Evolutionary conservation across 768 basidiomycete species (phyloP).

Genomic region (Mrakia blollopis): DNA sequence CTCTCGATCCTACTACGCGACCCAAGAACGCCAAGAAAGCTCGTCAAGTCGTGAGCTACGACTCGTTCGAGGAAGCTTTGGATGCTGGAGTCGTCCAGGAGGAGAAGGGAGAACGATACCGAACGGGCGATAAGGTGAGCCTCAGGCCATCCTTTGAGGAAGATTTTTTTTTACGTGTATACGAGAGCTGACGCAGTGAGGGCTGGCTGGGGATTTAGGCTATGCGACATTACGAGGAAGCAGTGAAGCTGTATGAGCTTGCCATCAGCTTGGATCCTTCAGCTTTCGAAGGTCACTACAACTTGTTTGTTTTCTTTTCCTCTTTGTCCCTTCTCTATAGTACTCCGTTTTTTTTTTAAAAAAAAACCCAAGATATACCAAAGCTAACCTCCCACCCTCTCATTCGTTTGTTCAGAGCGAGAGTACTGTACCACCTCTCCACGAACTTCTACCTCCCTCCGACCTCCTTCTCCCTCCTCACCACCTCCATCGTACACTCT

Average conservation of each 20-base stretch:
- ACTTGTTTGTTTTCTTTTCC: conserved; percentile 38
- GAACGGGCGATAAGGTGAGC: conserved; percentile 42
- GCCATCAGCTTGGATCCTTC: conserved; percentile 36
- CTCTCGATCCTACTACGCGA: conserved; percentile 7
- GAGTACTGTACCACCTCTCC: conserved; percentile 40
- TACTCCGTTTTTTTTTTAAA: not conserved
- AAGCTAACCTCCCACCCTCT: not conserved
- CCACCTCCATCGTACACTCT: conserved; percentile 38
- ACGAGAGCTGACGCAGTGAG: not conserved
- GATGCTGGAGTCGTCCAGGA: conserved; percentile 44
- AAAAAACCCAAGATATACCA: too few relatives aligned
- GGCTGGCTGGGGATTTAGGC: conserved; percentile 35
- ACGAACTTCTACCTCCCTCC: conserved; percentile 42
- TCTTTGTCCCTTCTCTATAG: conserved; percentile 34
- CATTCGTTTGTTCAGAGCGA: conserved; percentile 35
- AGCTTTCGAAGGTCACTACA: conserved; percentile 38
- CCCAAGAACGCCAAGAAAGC: conserved; percentile 33
- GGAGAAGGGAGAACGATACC: conserved; percentile 44
- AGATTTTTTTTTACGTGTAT: not conserved
- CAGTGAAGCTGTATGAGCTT: conserved; percentile 36
- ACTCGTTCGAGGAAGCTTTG: conserved; percentile 44
- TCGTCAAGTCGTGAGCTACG: conserved; percentile 39
- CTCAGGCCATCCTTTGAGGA: not conserved
- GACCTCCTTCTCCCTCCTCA: conserved; percentile 31
- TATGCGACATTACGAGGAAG: conserved; percentile 41